Evolutionary conservation across 352 stramenopile species (phyloP).

Genomic region (Phytophthora fragariaefolia): DNA sequence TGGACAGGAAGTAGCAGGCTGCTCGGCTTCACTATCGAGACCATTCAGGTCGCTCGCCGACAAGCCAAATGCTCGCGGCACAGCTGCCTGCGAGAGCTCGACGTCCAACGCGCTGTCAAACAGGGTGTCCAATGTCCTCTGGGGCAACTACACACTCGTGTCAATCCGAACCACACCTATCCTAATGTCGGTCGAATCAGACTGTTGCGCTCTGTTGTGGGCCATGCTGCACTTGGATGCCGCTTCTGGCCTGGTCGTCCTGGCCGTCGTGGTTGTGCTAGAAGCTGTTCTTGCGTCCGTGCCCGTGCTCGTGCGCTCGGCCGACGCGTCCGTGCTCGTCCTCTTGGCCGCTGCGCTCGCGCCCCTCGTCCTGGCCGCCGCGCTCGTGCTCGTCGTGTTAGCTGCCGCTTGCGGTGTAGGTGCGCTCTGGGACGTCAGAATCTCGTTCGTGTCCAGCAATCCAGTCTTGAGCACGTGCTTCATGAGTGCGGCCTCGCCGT

Average conservation of each 20-base stretch:
- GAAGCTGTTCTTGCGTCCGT: background rate
- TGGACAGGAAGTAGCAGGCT: background rate
- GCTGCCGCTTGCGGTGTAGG: background rate
- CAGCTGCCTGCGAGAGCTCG: conserved; percentile 17
- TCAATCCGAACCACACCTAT: conserved; percentile 17
- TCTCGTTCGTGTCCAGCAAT: conserved; percentile 3
- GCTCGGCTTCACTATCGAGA: background rate
- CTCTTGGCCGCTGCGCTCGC: too few relatives aligned
- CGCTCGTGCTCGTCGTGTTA: too few relatives aligned
- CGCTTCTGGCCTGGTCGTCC: background rate
- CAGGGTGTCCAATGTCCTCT: conserved; percentile 3
- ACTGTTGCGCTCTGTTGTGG: too few relatives aligned
- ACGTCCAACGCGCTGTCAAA: conserved; percentile 11
- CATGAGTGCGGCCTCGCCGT: conserved; percentile 1
- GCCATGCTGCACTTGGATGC: background rate
- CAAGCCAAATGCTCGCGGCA: conserved; percentile 10
- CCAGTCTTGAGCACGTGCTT: conserved; percentile 3
- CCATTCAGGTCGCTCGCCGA: conserved; percentile 5
- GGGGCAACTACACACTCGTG: conserved; percentile 8
- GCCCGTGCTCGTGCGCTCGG: too few relatives aligned
- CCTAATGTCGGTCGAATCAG: background rate
- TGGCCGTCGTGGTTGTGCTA: background rate
- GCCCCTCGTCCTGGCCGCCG: too few relatives aligned
- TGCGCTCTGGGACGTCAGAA: background rate
- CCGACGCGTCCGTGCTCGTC: background rate